Base-by-base conservation (phyloP, 2,329 filamentous ascomycete genomes). In the Calonectria montana region DNA sequence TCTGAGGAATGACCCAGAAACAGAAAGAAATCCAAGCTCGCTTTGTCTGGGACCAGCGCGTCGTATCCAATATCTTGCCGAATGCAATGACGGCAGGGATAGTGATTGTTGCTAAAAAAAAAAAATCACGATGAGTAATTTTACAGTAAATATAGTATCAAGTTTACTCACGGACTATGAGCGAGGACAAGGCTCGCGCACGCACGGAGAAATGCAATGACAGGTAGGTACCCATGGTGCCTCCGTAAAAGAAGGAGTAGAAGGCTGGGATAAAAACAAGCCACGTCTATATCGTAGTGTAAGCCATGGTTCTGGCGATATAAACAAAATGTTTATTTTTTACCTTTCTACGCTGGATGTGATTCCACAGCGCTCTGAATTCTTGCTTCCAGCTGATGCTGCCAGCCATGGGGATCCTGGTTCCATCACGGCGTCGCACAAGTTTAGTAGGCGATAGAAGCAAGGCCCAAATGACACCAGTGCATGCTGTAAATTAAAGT, bases 231-330 rank as follows among this genome's bases (percentile, higher is more conserved):
- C 81, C 81, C 80, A 82, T 80, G 1, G 80, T 82, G 31, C 82
- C 83, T 31, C 82, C 82, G 23, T 81, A 83, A 75, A 84, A 84
- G 77, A 84, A 84, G 2, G 82, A 82, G 74, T 83, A 83, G 70
- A 83, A 82, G 1, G 80, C 78, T 0, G 82, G 82, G 10, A 83
- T 69, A 57, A 81, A 80, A 47, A 83, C 76, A 4, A 83, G 80
- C 80, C 69, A 71, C 13, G 79, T 82, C 80, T 81, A 27, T n/a
- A 10, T 39, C 13, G 16, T 25, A 63, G 9, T 13, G 68, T 71
- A 13, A 72, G 47, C 8, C 4, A 29, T 6, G 10, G 1, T 35
- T 35, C 8, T 21, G 2, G 13, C 39, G 48, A 27, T 6, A 57
- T 15, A 1, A 5, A 2, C n/a, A 4, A 13, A 15, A 29, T 29